Conservation (phyloP, 805 yeast genomes). For the Metschnikowia sp. region DNA sequence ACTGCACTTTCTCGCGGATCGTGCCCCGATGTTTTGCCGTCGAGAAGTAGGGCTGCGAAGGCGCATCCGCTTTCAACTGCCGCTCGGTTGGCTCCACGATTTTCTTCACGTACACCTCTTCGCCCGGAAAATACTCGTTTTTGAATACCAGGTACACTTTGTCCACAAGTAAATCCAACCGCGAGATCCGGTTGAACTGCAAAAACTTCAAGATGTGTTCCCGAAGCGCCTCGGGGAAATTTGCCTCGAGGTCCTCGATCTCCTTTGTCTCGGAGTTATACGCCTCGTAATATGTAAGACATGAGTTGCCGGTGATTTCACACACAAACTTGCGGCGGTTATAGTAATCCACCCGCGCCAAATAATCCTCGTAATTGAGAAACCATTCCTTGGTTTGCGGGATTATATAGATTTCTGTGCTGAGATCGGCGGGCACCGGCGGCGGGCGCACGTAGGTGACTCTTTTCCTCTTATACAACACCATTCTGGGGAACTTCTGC, state of each 20-base stretch:
- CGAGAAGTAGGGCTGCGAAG: conserved; percentile 14
- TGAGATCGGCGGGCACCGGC: conserved; percentile 51
- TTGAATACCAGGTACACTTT: conserved; percentile 75
- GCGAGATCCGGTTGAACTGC: conserved; percentile 75
- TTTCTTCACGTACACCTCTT: conserved; percentile 59
- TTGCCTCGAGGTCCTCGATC: conserved; percentile 62
- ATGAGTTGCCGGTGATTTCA: conserved; percentile 92
- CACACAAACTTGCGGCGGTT: conserved; percentile 80
- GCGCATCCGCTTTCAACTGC: background rate
- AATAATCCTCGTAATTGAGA: conserved; percentile 67
- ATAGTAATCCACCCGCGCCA: conserved; percentile 69
- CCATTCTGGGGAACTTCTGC: conserved; percentile 43
- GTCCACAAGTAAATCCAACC: conserved; percentile 86
- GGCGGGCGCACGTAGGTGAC: conserved; percentile 59
- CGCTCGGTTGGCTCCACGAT: conserved; percentile 3
- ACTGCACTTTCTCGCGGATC: conserved; percentile 83
- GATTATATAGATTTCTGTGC: conserved; percentile 73
- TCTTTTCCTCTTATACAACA: conserved; percentile 69
- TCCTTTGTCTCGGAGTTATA: conserved; percentile 61
- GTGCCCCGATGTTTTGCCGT: conserved; percentile 48
- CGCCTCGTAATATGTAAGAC: conserved; percentile 89
- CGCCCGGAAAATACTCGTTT: conserved; percentile 89
- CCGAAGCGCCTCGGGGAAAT: conserved; percentile 86
- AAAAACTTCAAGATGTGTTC: conserved; percentile 87
- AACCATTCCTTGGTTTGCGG: conserved; percentile 91